These are phyloP conservation scores for Citrullus amarus DNA, from an alignment of 306 rosid species.

Conservation along the genomic window DNA sequence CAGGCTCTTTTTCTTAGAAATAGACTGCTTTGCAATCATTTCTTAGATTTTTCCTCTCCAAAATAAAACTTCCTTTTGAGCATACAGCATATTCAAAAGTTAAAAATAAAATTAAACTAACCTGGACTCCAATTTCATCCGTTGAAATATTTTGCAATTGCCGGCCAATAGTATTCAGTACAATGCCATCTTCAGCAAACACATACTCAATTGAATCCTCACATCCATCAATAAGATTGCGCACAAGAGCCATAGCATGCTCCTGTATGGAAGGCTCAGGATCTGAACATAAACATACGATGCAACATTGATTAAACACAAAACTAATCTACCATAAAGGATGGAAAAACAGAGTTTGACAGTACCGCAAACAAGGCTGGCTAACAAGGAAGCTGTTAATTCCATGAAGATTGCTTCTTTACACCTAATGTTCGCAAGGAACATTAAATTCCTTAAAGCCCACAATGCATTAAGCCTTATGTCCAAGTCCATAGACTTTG, in stretches of 20 bases:
- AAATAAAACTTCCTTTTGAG: neutral
- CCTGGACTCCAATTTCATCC: slow-evolving; percentile 74
- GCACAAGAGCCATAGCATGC: slow-evolving; percentile 75
- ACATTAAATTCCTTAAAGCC: slow-evolving; percentile 82
- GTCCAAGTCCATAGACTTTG: slow-evolving; percentile 77
- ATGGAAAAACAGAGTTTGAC: slow-evolving; percentile 3
- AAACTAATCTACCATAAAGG: neutral
- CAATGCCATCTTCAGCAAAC: slow-evolving; percentile 59
- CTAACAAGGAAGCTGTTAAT: slow-evolving; percentile 61
- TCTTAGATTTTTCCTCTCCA: neutral
- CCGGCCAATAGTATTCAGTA: slow-evolving; percentile 71
- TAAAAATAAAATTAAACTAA: slow-evolving; percentile 22
- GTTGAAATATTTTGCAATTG: slow-evolving; percentile 47
- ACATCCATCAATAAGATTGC: slow-evolving; percentile 87
- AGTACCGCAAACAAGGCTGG: slow-evolving; percentile 72
- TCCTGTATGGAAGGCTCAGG: slow-evolving; percentile 75
- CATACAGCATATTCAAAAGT: neutral
- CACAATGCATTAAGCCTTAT: slow-evolving; percentile 66
- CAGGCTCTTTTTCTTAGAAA: neutral
- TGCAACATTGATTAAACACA: slow-evolving; percentile 6
- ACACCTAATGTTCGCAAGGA: slow-evolving; percentile 57
- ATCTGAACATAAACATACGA: slow-evolving; percentile 39
- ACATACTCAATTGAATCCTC: slow-evolving; percentile 46
- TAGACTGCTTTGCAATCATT: neutral
- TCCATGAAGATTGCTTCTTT: slow-evolving; percentile 54